Percentiles rank a stretch among this genome's conserved stretches.
phyloP scores from a whole-genome alignment of 345 rosid species.

The Raphanus sativus region DNA sequence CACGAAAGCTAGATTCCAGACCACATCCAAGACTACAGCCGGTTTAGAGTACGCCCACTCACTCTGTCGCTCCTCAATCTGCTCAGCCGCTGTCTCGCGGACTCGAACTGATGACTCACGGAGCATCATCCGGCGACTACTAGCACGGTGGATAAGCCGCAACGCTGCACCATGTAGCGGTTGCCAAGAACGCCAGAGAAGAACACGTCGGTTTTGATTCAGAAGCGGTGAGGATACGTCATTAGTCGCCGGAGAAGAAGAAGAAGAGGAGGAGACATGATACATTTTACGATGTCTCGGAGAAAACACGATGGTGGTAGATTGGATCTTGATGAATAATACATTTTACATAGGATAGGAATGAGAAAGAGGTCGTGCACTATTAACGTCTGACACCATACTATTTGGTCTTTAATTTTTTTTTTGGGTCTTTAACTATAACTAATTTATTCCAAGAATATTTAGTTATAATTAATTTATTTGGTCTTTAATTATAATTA shows the following conservation, averaged over 20 bases:
- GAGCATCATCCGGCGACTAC: slow-evolving; percentile 71
- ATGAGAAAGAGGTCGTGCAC: not conserved
- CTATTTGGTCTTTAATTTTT: too few relatives aligned
- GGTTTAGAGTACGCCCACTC: slow-evolving; percentile 81
- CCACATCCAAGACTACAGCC: slow-evolving; percentile 55
- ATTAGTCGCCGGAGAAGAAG: slow-evolving; percentile 33
- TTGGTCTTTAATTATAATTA: too few relatives aligned
- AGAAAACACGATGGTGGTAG: not conserved
- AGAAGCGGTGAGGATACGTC: slow-evolving; percentile 51
- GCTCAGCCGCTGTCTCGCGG: slow-evolving; percentile 82
- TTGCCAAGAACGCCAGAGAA: slow-evolving; percentile 44
- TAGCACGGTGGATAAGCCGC: slow-evolving; percentile 67
- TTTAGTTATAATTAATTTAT: too few relatives aligned
- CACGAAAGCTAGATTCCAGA: slow-evolving; percentile 70
- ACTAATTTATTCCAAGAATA: too few relatives aligned
- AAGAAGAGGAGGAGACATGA: not conserved
- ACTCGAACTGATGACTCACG: slow-evolving; percentile 75
- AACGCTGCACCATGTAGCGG: slow-evolving; percentile 62
- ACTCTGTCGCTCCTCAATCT: slow-evolving; percentile 73
- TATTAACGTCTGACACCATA: too few relatives aligned
- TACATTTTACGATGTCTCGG: not conserved
- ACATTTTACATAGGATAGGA: not conserved
- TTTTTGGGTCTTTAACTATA: too few relatives aligned
- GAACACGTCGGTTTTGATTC: slow-evolving; percentile 9
- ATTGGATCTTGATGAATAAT: not conserved